A percentile compares a stretch with the other conserved stretches of the same genome.
Conservation (phyloP, 2,329 filamentous ascomycete genomes). For the Pyrenophora teres region DNA sequence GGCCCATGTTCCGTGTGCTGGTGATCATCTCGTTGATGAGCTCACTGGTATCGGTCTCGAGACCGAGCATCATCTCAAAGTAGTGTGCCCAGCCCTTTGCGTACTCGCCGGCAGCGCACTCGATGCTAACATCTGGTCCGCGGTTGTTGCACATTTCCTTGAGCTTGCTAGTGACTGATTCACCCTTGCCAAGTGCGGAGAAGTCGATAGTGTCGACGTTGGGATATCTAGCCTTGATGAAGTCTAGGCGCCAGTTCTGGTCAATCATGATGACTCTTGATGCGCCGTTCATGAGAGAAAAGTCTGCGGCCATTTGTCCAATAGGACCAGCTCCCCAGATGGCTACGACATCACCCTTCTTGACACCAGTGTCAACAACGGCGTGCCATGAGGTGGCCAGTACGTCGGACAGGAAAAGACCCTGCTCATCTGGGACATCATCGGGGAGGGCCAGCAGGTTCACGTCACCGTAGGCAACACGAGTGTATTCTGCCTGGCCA, state of each 20-base stretch:
- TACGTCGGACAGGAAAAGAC: slow-evolving; percentile 79
- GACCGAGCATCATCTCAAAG: slow-evolving; percentile 64
- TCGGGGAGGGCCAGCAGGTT: slow-evolving; percentile 81
- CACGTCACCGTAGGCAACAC: slow-evolving; percentile 78
- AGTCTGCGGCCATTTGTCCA: slow-evolving; percentile 75
- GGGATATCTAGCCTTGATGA: slow-evolving; percentile 66
- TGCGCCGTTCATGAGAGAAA: slow-evolving; percentile 72
- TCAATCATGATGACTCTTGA: slow-evolving; percentile 79
- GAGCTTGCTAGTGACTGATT: slow-evolving; percentile 71
- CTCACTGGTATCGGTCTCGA: slow-evolving; percentile 85
- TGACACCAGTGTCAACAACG: slow-evolving; percentile 83
- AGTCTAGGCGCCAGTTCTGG: slow-evolving; percentile 71
- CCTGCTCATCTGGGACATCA: slow-evolving; percentile 82
- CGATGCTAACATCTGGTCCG: slow-evolving; percentile 75
- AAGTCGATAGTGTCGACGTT: slow-evolving; percentile 73
- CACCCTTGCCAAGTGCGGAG: slow-evolving; percentile 63
- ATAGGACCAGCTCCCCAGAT: slow-evolving; percentile 89
- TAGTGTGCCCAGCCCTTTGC: slow-evolving; percentile 66
- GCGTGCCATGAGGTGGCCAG: slow-evolving; percentile 78
- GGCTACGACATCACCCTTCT: slow-evolving; percentile 75
- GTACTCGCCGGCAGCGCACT: slow-evolving; percentile 69
- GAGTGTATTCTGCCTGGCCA: slow-evolving; percentile 84
- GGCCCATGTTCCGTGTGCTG: slow-evolving; percentile 71
- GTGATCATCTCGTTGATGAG: slow-evolving; percentile 80
- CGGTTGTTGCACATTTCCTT: slow-evolving; percentile 72